These are phyloP conservation scores for Talaromyces proteolyticus DNA, from an alignment of 495 filamentous ascomycete species.

Conservation along the genomic window DNA sequence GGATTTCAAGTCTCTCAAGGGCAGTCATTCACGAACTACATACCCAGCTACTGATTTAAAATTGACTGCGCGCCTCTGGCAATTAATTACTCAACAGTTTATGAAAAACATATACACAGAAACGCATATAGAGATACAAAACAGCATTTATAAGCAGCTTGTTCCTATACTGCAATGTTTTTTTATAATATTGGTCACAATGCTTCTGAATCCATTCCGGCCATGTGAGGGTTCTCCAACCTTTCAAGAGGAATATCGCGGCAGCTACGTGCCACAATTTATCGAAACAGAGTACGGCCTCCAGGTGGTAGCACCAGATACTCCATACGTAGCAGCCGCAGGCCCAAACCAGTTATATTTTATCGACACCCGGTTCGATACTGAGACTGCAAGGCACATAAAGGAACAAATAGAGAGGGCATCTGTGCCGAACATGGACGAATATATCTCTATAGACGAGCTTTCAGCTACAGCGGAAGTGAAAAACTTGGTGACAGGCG, in stretches of 20 bases:
- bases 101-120: not conserved
- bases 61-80: not conserved
- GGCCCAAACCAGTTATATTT: conserved; percentile 11
- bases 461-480: conserved; percentile 8
- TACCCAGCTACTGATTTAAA: conserved; percentile 1
- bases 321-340: conserved; percentile 11
- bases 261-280: conserved; percentile 9
- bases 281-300: conserved; percentile 9
- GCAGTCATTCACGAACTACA: conserved; percentile 1
- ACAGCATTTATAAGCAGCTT: too few species aligned
- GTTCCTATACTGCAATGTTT: conserved; percentile 2
- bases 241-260: conserved; percentile 9
- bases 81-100: not conserved
- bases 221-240: not conserved
- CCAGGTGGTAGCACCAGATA: conserved; percentile 14
- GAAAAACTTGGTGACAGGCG: conserved; percentile 6
- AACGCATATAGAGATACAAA: too few species aligned
- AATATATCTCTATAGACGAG: conserved; percentile 12
- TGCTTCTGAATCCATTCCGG: not conserved
- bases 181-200: not conserved
- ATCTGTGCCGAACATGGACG: conserved; percentile 3
- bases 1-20: not conserved
- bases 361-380: conserved; percentile 13
- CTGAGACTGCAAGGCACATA: conserved; percentile 11
- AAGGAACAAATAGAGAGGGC: conserved; percentile 13